Evolutionary conservation across 805 yeast species (phyloP).

Genomic region (Clavispora phyllophila): DNA sequence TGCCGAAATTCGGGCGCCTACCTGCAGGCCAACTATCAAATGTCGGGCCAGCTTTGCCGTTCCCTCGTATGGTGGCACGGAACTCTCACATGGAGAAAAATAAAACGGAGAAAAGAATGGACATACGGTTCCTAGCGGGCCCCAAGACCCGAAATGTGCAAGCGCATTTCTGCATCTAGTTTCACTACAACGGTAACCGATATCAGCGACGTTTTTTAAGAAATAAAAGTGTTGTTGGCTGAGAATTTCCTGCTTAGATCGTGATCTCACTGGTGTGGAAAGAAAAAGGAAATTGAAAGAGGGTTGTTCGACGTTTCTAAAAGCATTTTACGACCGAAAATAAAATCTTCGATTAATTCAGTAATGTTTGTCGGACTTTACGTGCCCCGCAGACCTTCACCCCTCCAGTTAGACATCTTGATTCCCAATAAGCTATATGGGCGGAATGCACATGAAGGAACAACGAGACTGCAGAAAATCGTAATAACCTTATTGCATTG

Average conservation of each 20-base stretch:
- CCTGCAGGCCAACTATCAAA: no score
- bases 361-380: background rate
- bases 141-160: background rate
- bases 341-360: background rate
- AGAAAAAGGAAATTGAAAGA: no score
- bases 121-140: background rate
- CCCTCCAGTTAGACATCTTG: no score
- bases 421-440: no score
- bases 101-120: background rate
- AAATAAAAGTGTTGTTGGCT: no score
- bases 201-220: no score
- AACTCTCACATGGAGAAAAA: background rate
- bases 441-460: background rate
- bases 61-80: background rate
- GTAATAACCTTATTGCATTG: background rate
- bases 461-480: background rate
- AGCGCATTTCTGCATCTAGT: background rate
- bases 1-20: background rate
- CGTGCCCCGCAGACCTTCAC: background rate
- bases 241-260: no score
- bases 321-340: no score
- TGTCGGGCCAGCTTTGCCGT: background rate
- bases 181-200: no score
- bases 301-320: no score
- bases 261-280: no score